Evolutionary conservation across 2,329 filamentous ascomycete genomes (phyloP).

Genomic region (Cladosporium phlei): DNA sequence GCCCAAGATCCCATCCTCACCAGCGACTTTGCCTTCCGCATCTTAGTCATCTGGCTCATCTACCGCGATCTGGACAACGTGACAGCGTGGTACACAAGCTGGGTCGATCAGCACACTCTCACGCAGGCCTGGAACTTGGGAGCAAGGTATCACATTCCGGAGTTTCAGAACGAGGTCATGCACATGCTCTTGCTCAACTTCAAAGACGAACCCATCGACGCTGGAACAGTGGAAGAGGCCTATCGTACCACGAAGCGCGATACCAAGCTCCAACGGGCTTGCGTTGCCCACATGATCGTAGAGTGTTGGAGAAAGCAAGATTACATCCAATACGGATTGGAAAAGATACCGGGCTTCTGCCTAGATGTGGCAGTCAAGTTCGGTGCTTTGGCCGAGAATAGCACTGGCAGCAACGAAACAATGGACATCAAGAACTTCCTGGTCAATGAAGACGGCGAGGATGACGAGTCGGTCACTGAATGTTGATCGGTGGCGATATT

Average conservation of each 20-base stretch:
- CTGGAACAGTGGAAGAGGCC: not conserved
- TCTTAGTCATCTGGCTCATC: not conserved
- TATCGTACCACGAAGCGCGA: not conserved
- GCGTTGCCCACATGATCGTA: not conserved
- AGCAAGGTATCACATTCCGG: not conserved
- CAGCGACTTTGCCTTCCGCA: not conserved
- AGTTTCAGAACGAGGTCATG: not conserved
- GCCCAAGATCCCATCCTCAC: not conserved
- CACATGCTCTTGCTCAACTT: not conserved
- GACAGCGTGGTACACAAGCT: too few species aligned
- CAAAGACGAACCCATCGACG: rapidly evolving
- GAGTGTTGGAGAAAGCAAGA: not conserved
- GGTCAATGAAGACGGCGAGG: too few species aligned
- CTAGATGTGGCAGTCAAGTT: too few species aligned
- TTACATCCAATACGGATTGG: not conserved
- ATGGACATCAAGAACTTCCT: too few species aligned
- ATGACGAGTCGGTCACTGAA: too few species aligned
- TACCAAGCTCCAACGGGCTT: not conserved
- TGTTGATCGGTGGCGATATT: too few species aligned
- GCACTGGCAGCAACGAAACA: too few species aligned
- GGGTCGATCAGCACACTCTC: not conserved
- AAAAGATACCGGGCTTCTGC: not conserved
- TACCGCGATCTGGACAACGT: not conserved
- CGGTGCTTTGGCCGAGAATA: too few species aligned
- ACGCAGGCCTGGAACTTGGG: not conserved